Percentiles rank a stretch among this genome's conserved stretches.
Evolutionary conservation across 805 yeast genomes (phyloP).

Genomic region (Candida corydali): DNA sequence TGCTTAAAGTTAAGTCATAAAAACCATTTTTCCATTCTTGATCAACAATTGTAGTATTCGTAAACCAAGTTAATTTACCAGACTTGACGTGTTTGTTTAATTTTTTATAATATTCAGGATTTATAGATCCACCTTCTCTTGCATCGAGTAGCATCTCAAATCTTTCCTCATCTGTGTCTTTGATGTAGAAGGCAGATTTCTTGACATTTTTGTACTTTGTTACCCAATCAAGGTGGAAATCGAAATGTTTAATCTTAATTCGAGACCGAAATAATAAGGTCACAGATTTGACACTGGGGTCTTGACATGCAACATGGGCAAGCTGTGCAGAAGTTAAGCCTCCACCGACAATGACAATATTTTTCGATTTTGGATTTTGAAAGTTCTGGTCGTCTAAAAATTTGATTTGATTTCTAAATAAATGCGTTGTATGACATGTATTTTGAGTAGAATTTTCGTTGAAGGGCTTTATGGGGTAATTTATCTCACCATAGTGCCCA

Average conservation of each 20-base stretch:
- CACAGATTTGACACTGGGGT: constrained; percentile 25
- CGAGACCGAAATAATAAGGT: constrained; percentile 33
- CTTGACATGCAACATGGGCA: constrained; percentile 31
- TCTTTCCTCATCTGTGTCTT: constrained; percentile 40
- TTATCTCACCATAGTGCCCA: constrained; percentile 34
- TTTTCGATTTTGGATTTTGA: constrained; percentile 8
- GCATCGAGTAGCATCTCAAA: constrained; percentile 37
- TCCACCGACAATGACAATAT: constrained; percentile 40
- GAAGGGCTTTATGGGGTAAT: constrained; percentile 25
- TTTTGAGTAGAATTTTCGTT: constrained; percentile 17
- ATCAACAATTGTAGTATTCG: constrained; percentile 21
- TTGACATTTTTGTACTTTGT: constrained; percentile 44
- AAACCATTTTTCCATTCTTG: constrained; percentile 22
- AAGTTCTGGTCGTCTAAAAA: constrained; percentile 14
- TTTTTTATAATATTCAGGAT: constrained; percentile 39
- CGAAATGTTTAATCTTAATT: constrained; percentile 43
- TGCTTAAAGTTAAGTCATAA: constrained; percentile 20
- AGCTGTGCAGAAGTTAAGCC: constrained; percentile 45
- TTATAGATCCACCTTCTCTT: constrained; percentile 43
- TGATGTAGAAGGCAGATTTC: constrained; percentile 40
- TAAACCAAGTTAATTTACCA: constrained; percentile 27
- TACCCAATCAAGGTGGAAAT: constrained; percentile 47
- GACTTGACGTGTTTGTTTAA: constrained; percentile 23
- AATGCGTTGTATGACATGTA: constrained; percentile 35
- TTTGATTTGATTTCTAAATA: constrained; percentile 20